phyloP scores from a whole-genome alignment of 495 filamentous ascomycete genomes.

The Xeromyces bisporus region DNA sequence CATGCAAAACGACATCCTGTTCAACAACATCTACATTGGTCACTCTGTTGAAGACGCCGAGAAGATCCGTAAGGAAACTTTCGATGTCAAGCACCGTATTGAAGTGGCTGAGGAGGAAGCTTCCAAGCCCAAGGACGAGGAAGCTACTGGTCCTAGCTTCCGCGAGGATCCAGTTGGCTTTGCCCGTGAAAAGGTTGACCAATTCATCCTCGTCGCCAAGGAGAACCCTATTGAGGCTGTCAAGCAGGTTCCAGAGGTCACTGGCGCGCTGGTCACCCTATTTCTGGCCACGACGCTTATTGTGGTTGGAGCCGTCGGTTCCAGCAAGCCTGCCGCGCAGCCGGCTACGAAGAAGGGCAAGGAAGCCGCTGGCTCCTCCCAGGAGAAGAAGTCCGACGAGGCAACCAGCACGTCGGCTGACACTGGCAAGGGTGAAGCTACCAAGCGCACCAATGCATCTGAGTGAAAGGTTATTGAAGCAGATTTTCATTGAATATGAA shows the following conservation, averaged over 20 bases:
- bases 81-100: slow-evolving; percentile 73
- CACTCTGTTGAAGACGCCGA: slow-evolving; percentile 90
- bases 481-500: slow-evolving; percentile 1
- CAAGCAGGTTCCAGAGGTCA: slow-evolving; percentile 82
- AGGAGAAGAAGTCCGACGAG: slow-evolving; percentile 74
- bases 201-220: slow-evolving; percentile 73
- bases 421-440: slow-evolving; percentile 45
- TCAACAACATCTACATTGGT: slow-evolving; percentile 99
- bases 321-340: slow-evolving; percentile 37
- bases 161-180: slow-evolving; percentile 79
- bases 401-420: slow-evolving; percentile 50
- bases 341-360: slow-evolving; percentile 51
- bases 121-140: slow-evolving; percentile 60
- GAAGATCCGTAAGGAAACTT: slow-evolving; percentile 81
- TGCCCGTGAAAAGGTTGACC: slow-evolving; percentile 79
- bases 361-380: slow-evolving; percentile 49
- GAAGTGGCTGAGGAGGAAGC: slow-evolving; percentile 75
- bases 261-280: slow-evolving; percentile 57
- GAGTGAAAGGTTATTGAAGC: slow-evolving; percentile 26
- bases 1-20: slow-evolving; percentile 97
- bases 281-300: slow-evolving; percentile 51
- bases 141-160: slow-evolving; percentile 63
- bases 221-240: slow-evolving; percentile 77
- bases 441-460: slow-evolving; percentile 47
- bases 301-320: slow-evolving; percentile 38